Conservation (phyloP, 768 basidiomycete species). For the Suillus luteus region DNA sequence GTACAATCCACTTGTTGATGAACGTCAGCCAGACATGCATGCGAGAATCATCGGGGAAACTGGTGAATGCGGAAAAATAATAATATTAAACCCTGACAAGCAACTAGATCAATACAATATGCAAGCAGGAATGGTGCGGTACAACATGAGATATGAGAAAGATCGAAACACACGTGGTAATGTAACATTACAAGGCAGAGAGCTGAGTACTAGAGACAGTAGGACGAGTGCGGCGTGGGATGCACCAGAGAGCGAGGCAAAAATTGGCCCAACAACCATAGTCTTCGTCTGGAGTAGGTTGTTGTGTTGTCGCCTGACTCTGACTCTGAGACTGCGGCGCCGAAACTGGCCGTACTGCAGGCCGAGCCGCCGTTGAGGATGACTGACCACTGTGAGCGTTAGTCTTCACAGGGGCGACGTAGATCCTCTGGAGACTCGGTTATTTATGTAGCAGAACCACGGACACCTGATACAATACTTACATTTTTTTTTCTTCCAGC, state of each 20-base stretch:
- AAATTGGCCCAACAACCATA: not conserved
- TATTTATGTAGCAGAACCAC: not conserved
- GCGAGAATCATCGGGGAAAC: not conserved
- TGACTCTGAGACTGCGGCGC: not conserved
- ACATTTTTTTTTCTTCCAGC: not conserved
- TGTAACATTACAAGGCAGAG: not conserved
- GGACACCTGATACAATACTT: not conserved
- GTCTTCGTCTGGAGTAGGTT: not conserved
- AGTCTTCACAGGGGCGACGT: not conserved
- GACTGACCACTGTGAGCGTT: not conserved
- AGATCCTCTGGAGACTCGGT: not conserved
- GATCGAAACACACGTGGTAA: not conserved
- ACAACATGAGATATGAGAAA: not conserved
- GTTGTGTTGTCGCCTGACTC: not conserved
- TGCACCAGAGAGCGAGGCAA: not conserved
- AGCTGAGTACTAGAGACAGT: not conserved
- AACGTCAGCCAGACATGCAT: not conserved
- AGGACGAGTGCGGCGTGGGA: not conserved
- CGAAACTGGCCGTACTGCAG: not conserved
- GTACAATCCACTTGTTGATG: not conserved
- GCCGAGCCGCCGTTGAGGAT: not conserved
- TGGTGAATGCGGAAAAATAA: not conserved
- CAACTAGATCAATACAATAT: not conserved
- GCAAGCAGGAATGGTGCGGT: not conserved
- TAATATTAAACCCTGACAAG: not conserved